Evolutionary conservation across 208 protist genomes (phyloP).

Genomic region (Acanthamoeba lugdunensis): DNA sequence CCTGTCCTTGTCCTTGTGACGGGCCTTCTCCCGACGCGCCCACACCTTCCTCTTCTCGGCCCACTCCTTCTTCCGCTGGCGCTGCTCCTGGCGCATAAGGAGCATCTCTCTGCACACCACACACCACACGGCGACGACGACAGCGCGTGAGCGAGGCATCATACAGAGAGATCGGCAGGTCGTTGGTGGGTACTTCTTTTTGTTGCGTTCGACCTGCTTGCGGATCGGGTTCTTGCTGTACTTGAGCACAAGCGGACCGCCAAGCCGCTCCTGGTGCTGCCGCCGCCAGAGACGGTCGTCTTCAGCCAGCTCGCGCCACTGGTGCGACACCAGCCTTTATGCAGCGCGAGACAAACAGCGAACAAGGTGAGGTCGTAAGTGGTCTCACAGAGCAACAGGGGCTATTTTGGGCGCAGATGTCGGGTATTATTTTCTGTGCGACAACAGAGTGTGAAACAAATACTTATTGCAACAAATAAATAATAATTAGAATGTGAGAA

Average conservation of each 20-base stretch:
- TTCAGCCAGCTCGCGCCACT: slow-evolving; percentile 43
- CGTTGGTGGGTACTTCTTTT: background rate
- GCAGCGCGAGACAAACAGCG: too few species aligned
- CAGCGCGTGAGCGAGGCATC: background rate
- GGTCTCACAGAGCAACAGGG: background rate
- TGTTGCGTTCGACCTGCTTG: slow-evolving; percentile 46
- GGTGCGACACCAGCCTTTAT: slow-evolving; percentile 36
- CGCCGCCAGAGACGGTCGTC: slow-evolving; percentile 32
- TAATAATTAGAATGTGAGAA: too few species aligned
- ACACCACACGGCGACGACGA: background rate
- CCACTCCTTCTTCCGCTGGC: slow-evolving; percentile 50
- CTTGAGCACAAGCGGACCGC: slow-evolving; percentile 47
- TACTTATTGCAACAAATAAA: background rate
- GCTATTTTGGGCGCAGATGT: background rate
- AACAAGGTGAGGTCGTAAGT: too few species aligned
- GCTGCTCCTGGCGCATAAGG: slow-evolving; percentile 7
- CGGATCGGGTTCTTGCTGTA: slow-evolving; percentile 67
- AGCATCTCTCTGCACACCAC: background rate
- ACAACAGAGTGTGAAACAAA: too few species aligned
- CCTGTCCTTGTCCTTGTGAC: background rate
- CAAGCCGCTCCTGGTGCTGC: background rate
- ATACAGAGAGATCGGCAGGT: background rate
- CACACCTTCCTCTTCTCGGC: slow-evolving; percentile 32
- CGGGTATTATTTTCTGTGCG: too few species aligned
- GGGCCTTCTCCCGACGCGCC: background rate